Evolutionary conservation across 2,329 filamentous ascomycete genomes (phyloP).

Genomic region (Aspergillus oerlinghausenensis): DNA sequence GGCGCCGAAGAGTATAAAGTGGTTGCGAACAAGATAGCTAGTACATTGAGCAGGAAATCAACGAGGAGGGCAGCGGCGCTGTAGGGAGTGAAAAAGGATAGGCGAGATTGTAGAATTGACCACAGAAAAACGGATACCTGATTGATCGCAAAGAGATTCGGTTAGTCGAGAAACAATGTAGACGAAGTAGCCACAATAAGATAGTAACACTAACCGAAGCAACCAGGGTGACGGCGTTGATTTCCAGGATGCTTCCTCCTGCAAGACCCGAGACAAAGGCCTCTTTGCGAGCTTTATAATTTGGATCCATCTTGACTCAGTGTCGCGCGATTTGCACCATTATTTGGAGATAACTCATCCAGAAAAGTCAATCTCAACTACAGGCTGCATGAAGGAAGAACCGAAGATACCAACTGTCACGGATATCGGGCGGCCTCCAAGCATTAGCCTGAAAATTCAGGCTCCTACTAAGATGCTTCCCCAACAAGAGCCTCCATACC

Average conservation of each 20-base stretch:
- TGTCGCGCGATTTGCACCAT: neutral
- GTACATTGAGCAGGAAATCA: slow-evolving; percentile 86
- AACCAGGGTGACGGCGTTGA: slow-evolving; percentile 79
- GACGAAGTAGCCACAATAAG: neutral
- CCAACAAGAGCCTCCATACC: no score
- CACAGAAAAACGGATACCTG: slow-evolving; percentile 80
- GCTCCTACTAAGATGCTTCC: neutral
- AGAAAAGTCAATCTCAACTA: neutral
- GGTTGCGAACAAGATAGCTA: slow-evolving; percentile 73
- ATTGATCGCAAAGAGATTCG: neutral
- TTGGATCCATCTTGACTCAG: slow-evolving; percentile 36
- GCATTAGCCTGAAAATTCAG: neutral
- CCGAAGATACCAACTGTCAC: neutral
- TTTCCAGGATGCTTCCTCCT: slow-evolving; percentile 77
- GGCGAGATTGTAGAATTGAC: slow-evolving; percentile 79
- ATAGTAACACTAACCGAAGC: slow-evolving; percentile 63
- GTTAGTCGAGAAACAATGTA: slow-evolving; percentile 6
- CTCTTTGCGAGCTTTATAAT: slow-evolving; percentile 89
- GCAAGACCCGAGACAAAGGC: slow-evolving; percentile 90
- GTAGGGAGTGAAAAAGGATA: slow-evolving; percentile 78
- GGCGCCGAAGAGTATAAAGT: slow-evolving; percentile 78
- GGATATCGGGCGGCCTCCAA: neutral
- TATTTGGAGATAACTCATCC: neutral
- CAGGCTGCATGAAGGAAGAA: neutral
- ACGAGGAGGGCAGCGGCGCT: slow-evolving; percentile 62